Evolutionary conservation across 2,329 filamentous ascomycete genomes (phyloP).

Genomic region (Ophiocordyceps sinensis): DNA sequence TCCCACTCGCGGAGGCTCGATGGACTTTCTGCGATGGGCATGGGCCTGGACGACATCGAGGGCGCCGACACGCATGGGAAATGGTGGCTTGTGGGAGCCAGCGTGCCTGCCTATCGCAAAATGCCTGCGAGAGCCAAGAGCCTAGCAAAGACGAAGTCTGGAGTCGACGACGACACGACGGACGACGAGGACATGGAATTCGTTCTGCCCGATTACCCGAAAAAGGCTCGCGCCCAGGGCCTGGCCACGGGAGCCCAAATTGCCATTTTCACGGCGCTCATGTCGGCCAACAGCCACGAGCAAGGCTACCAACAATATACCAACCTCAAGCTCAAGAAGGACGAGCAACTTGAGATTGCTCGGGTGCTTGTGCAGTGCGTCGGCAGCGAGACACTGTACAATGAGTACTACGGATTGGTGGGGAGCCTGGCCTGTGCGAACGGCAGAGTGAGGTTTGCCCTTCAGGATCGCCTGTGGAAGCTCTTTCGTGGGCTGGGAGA

Average conservation of each 20-base stretch:
- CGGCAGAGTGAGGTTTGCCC: slow-evolving; percentile 63
- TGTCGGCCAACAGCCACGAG: slow-evolving; percentile 70
- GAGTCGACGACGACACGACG: slow-evolving; percentile 11
- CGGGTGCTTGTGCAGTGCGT: slow-evolving; percentile 79
- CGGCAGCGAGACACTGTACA: slow-evolving; percentile 71
- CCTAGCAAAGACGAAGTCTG: slow-evolving; percentile 7
- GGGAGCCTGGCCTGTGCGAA: slow-evolving; percentile 65
- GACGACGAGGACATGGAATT: slow-evolving; percentile 33
- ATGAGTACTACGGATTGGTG: slow-evolving; percentile 84
- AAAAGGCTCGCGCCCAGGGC: slow-evolving; percentile 65
- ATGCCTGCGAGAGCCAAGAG: slow-evolving; percentile 4
- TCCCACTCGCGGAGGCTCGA: slow-evolving; percentile 41
- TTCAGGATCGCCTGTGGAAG: slow-evolving; percentile 78
- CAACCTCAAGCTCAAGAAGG: slow-evolving; percentile 73
- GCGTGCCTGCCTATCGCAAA: slow-evolving; percentile 43
- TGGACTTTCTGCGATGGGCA: slow-evolving; percentile 65
- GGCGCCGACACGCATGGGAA: slow-evolving; percentile 79
- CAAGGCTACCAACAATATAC: slow-evolving; percentile 69
- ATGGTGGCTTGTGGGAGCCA: slow-evolving; percentile 98
- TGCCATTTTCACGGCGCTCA: slow-evolving; percentile 85
- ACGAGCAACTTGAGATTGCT: slow-evolving; percentile 76
- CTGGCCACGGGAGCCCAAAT: slow-evolving; percentile 79
- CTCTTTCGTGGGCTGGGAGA: slow-evolving; percentile 80
- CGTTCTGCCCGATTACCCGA: slow-evolving; percentile 49
- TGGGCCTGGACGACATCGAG: slow-evolving; percentile 69